These are phyloP conservation scores for Zalaria sp. DNA, from an alignment of 2,329 filamentous ascomycete species.

Conservation along the genomic window DNA sequence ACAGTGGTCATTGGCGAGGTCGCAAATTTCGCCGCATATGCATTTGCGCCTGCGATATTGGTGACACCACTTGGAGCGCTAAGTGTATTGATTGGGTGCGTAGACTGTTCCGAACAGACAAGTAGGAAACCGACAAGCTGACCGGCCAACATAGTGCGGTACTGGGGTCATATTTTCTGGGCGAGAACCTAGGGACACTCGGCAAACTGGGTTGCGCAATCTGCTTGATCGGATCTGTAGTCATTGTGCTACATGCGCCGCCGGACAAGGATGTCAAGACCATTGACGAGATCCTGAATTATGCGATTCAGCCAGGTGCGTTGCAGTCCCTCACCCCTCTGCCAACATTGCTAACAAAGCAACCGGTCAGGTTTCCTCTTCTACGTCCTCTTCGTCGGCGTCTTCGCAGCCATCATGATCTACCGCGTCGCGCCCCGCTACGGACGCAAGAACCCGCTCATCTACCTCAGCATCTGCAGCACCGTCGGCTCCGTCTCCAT, in stretches of 20 bases:
- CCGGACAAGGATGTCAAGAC: constrained; percentile 83
- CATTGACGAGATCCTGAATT: constrained; percentile 81
- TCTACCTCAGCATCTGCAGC: constrained; percentile 96
- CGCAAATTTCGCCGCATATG: constrained; percentile 96
- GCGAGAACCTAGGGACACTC: constrained; percentile 77
- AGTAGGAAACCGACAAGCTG: constrained; percentile 6
- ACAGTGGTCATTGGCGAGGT: constrained; percentile 84
- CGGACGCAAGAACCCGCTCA: constrained; percentile 87
- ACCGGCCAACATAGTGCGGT: constrained; percentile 47
- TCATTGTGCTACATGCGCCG: constrained; percentile 94
- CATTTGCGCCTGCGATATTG: constrained; percentile 95
- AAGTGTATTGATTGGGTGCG: constrained; percentile 74
- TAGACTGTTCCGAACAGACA: constrained; percentile 5
- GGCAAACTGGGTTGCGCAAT: constrained; percentile 93
- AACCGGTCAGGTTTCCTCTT: constrained; percentile 61
- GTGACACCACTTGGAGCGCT: constrained; percentile 90
- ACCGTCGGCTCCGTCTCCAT: constrained; percentile 94
- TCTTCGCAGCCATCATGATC: constrained; percentile 88
- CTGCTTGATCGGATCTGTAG: constrained; percentile 88
- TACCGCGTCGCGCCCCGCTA: constrained; percentile 82
- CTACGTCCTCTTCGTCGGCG: constrained; percentile 65
- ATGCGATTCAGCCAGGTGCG: constrained; percentile 79
- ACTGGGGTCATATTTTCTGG: constrained; percentile 83
- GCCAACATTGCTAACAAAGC: not conserved
- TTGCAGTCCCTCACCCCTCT: not conserved